A percentile compares a stretch with the other conserved stretches of the same genome.
These are phyloP conservation scores for Talaromyces proteolyticus DNA, from an alignment of 495 filamentous ascomycete genomes.

Conservation along the genomic window DNA sequence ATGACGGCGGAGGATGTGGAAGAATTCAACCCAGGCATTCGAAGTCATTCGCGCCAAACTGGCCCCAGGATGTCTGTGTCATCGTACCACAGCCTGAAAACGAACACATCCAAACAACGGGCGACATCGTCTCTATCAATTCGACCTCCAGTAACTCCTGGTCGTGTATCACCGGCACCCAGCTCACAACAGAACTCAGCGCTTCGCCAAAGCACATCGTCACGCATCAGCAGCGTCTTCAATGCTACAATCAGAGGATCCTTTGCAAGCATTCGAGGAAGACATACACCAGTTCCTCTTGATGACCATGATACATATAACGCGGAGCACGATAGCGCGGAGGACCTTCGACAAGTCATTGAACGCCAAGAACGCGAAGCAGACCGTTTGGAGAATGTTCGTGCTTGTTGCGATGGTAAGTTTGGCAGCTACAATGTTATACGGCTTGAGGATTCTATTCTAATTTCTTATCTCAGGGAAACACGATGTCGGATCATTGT, in stretches of 20 bases:
- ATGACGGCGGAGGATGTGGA: constrained; percentile 72
- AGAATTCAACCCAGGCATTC: constrained; percentile 78
- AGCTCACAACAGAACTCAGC: constrained; percentile 38
- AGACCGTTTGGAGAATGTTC: constrained; percentile 85
- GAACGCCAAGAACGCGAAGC: constrained; percentile 67
- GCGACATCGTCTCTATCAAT: constrained; percentile 40
- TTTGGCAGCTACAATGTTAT: constrained; percentile 8
- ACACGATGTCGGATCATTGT: constrained; percentile 45
- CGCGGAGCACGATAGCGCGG: constrained; percentile 63
- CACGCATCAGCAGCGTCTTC: constrained; percentile 36
- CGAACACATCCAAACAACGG: constrained; percentile 48
- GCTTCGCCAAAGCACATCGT: constrained; percentile 32
- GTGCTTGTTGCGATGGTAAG: constrained; percentile 95
- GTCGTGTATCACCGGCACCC: constrained; percentile 33
- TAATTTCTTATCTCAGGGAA: constrained; percentile 51
- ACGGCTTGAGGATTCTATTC: background rate
- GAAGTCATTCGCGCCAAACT: constrained; percentile 45
- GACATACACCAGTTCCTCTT: constrained; percentile 23
- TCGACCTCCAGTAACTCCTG: constrained; percentile 35
- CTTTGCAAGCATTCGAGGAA: constrained; percentile 32
- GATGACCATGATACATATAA: constrained; percentile 63
- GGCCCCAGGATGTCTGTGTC: constrained; percentile 65
- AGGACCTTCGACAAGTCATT: constrained; percentile 71
- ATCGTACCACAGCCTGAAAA: constrained; percentile 72
- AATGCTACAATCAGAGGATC: constrained; percentile 42